Percentiles rank a stretch among this genome's conserved stretches.
These are phyloP conservation scores for Tetracladium setigerum DNA, from an alignment of 495 filamentous ascomycete genomes.

Conservation along the genomic window DNA sequence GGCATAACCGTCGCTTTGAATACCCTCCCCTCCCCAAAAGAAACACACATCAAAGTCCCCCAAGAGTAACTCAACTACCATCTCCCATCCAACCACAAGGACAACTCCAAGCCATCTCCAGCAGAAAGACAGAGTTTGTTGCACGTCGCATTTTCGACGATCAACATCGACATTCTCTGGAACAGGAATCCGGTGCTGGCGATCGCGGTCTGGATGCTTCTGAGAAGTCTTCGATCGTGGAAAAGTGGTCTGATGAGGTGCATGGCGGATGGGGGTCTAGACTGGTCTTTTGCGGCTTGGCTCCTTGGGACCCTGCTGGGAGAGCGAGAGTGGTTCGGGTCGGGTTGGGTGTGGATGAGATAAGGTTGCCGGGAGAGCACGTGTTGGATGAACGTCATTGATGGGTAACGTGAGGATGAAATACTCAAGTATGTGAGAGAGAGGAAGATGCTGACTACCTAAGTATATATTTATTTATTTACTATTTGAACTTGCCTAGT, in stretches of 20 bases:
- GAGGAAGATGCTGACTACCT: no score
- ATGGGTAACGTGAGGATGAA: no score
- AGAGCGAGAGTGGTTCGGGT: no score
- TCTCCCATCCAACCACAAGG: neutral
- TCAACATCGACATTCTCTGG: neutral
- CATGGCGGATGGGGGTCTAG: neutral
- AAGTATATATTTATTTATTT: no score
- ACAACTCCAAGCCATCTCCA: neutral
- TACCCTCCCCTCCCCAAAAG: neutral
- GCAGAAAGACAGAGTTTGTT: neutral
- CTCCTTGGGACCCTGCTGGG: no score
- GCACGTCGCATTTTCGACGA: constrained; percentile 1
- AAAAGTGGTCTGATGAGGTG: neutral
- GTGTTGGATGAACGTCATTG: no score
- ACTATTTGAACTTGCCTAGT: no score
- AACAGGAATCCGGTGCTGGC: neutral
- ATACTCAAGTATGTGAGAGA: no score
- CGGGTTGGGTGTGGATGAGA: no score
- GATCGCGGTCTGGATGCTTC: neutral
- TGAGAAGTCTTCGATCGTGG: neutral
- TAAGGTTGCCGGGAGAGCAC: no score
- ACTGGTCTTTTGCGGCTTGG: neutral
- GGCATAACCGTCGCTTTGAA: no score
- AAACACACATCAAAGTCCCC: neutral
- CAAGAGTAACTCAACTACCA: neutral